These are phyloP conservation scores for Diaporthe eres DNA, from an alignment of 2,329 filamentous ascomycete genomes.

Conservation along the genomic window DNA sequence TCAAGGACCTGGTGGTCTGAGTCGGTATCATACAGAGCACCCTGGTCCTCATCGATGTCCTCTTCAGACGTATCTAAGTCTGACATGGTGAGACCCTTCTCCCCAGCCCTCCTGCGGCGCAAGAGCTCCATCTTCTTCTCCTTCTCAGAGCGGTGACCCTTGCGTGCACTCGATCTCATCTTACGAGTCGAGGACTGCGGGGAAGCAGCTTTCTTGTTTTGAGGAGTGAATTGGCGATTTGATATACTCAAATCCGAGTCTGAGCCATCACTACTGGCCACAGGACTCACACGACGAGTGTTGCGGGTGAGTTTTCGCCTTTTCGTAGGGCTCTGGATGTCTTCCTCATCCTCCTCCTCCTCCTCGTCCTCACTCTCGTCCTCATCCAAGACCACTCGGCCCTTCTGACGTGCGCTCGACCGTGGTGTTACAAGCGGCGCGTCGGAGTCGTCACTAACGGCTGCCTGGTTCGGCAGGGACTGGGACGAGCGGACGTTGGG, in stretches of 20 bases:
- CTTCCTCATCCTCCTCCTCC: conserved; percentile 36
- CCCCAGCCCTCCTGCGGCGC: conserved; percentile 55
- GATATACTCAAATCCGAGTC: not conserved
- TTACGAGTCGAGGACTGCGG: conserved; percentile 29
- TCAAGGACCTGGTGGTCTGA: conserved; percentile 49
- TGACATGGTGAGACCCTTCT: conserved; percentile 54
- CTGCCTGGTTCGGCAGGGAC: conserved; percentile 37
- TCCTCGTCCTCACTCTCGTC: conserved; percentile 36
- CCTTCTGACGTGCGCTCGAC: conserved; percentile 28
- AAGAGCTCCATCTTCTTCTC: conserved; percentile 58
- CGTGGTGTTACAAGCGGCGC: conserved; percentile 38
- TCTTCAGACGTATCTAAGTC: conserved; percentile 53
- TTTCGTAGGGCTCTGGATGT: conserved; percentile 49
- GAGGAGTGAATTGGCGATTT: not conserved
- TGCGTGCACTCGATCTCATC: conserved; percentile 42
- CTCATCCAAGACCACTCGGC: conserved; percentile 22
- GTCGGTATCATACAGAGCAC: conserved; percentile 53
- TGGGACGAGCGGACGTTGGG: conserved; percentile 38
- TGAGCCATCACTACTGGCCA: conserved; percentile 21
- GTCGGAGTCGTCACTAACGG: conserved; percentile 38
- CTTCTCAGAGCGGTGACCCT: conserved; percentile 53
- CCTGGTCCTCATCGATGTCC: conserved; percentile 56
- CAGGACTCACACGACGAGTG: conserved; percentile 15
- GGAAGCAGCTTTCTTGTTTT: conserved; percentile 1
- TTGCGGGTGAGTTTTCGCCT: conserved; percentile 45